Percentiles rank a stretch among this genome's conserved stretches.
These are phyloP conservation scores for peach (Prunus persica) DNA, from an alignment of 306 rosid genomes.

Conservation along the genomic window DNA sequence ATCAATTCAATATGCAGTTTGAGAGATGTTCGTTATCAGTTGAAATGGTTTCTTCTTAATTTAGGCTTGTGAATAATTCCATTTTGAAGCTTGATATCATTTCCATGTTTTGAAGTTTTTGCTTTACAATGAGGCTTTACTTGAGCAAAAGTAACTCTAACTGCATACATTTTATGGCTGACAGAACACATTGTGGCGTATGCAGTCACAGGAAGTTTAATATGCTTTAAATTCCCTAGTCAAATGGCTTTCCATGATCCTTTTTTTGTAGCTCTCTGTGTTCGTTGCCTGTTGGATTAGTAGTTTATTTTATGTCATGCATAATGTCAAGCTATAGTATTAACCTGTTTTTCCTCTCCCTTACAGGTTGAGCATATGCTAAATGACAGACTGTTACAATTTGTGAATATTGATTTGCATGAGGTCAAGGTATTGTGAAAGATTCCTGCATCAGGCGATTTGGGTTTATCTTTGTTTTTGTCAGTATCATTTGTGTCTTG, in stretches of 20 bases:
- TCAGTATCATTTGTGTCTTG: not conserved
- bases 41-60: not conserved
- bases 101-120: not conserved
- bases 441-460: not conserved
- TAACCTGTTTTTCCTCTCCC: slow-evolving; percentile 30
- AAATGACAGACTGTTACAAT: slow-evolving; percentile 94
- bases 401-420: slow-evolving; percentile 86
- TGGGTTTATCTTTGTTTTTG: not conserved
- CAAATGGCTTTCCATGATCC: not conserved
- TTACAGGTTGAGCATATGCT: slow-evolving; percentile 95
- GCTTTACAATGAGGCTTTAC: not conserved
- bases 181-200: not conserved
- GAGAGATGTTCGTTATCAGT: not conserved
- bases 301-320: not conserved
- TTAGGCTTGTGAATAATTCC: not conserved
- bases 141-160: not conserved
- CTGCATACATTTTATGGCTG: not conserved
- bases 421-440: slow-evolving; percentile 84
- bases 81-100: not conserved
- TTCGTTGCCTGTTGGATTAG: not conserved
- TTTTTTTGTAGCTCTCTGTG: not conserved
- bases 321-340: slow-evolving; percentile 13
- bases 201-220: not conserved
- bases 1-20: not conserved
- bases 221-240: not conserved